A percentile compares a stretch with the other conserved stretches of the same genome.
phyloP scores from a whole-genome alignment of 306 rosid genomes.

The Castanopsis chinensis region DNA sequence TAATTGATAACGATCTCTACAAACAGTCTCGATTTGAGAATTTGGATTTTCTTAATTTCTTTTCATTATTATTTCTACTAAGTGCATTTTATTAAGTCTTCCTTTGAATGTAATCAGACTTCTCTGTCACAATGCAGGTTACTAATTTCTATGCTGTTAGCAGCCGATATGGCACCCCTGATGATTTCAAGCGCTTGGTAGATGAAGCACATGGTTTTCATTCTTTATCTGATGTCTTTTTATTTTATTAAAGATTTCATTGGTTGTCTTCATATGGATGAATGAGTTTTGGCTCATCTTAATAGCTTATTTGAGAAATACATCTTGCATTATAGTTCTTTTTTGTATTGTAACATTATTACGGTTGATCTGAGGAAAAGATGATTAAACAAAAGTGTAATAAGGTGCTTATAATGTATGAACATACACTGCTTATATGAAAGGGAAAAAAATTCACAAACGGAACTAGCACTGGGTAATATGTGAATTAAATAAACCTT shows the following conservation, averaged over 20 bases:
- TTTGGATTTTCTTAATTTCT: neutral
- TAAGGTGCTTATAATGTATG: conserved; percentile 16
- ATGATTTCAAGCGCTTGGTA: conserved; percentile 93
- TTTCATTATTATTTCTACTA: conserved; percentile 1
- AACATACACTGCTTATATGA: neutral
- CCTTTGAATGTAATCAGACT: conserved; percentile 20
- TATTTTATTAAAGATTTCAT: neutral
- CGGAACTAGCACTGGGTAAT: neutral
- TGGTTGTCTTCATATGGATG: conserved; percentile 1
- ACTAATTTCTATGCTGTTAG: conserved; percentile 87
- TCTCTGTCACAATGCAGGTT: conserved; percentile 55
- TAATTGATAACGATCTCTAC: neutral
- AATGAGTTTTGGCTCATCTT: conserved; percentile 14
- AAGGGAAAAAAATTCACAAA: neutral
- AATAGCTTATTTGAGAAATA: conserved; percentile 11
- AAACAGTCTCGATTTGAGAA: neutral
- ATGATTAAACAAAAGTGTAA: neutral
- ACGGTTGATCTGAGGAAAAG: neutral
- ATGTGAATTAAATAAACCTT: neutral
- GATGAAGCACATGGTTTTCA: conserved; percentile 93
- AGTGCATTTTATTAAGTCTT: neutral
- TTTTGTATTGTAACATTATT: conserved; percentile 10
- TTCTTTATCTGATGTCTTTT: conserved; percentile 19
- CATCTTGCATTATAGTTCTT: neutral
- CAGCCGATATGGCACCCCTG: conserved; percentile 95